Percentiles rank a stretch among this genome's conserved stretches.
These are phyloP conservation scores for Telopea speciosissima DNA, from an alignment of 177 flowering plant species.

Conservation along the genomic window DNA sequence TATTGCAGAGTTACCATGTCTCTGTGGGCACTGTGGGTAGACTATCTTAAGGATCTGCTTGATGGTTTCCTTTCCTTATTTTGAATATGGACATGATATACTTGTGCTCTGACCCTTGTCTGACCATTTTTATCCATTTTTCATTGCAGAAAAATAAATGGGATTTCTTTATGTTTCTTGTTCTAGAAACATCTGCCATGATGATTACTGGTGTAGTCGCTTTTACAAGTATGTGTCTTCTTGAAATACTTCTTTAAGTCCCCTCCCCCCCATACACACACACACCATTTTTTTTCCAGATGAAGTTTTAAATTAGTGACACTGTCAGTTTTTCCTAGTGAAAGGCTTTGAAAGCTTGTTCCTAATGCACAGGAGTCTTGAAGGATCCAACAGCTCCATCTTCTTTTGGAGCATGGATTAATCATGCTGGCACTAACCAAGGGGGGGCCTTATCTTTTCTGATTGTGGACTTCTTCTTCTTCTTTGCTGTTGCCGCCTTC, in stretches of 20 bases:
- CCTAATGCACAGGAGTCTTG: conserved; percentile 61
- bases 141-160: conserved; percentile 84
- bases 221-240: conserved; percentile 48
- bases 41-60: no score
- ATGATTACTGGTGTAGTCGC: conserved; percentile 69
- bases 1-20: no score
- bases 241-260: background rate
- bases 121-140: conserved; percentile 5
- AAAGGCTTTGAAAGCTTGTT: background rate
- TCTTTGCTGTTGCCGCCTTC: conserved; percentile 70
- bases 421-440: conserved; percentile 57
- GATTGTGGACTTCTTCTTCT: conserved; percentile 59
- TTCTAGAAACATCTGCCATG: conserved; percentile 86
- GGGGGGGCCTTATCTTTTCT: conserved; percentile 68
- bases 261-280: no score
- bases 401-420: conserved; percentile 78
- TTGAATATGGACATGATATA: background rate
- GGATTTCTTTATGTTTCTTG: conserved; percentile 87
- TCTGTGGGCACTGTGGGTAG: no score
- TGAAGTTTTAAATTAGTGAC: background rate
- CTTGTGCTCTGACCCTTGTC: background rate
- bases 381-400: conserved; percentile 52
- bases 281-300: conserved; percentile 5
- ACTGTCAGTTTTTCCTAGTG: background rate
- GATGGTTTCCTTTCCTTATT: background rate